Percentiles rank a stretch among this genome's conserved stretches.
phyloP scores from a whole-genome alignment of 2,329 filamentous ascomycete species.

The Cordyceps javanica region DNA sequence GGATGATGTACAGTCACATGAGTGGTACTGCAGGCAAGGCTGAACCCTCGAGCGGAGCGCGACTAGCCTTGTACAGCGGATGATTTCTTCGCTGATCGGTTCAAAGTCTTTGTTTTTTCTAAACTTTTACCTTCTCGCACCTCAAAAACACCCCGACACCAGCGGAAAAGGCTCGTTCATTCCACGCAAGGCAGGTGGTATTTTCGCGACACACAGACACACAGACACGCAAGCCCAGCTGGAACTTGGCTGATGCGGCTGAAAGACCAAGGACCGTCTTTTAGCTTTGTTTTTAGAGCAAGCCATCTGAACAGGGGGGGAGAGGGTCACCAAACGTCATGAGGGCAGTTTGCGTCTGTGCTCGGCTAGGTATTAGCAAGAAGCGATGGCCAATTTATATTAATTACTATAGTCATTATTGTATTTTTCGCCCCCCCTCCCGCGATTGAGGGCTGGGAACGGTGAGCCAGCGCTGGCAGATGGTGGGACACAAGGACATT shows the following conservation, averaged over 20 bases:
- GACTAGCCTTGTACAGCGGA: neutral
- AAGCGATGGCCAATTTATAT: neutral
- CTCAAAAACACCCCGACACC: neutral
- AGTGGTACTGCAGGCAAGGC: slow-evolving; percentile 1
- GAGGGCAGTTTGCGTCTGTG: neutral
- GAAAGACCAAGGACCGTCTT: neutral
- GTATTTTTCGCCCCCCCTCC: neutral
- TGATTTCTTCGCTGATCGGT: neutral
- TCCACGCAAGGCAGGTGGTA: neutral
- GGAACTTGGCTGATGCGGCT: neutral
- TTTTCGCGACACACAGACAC: neutral
- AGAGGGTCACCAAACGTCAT: neutral
- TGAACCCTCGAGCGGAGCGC: neutral
- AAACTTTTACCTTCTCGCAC: too few species aligned
- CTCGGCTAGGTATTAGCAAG: neutral
- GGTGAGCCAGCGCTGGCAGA: too few species aligned
- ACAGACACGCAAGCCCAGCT: neutral
- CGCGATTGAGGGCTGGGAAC: too few species aligned
- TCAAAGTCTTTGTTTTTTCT: neutral
- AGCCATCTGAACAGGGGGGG: neutral
- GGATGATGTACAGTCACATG: neutral
- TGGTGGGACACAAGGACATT: too few species aligned
- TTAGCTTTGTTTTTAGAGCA: neutral
- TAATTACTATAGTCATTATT: neutral
- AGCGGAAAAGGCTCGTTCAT: neutral